Evolutionary conservation across 208 protist species (phyloP).

Genomic region (Leishmania guyanensis): DNA sequence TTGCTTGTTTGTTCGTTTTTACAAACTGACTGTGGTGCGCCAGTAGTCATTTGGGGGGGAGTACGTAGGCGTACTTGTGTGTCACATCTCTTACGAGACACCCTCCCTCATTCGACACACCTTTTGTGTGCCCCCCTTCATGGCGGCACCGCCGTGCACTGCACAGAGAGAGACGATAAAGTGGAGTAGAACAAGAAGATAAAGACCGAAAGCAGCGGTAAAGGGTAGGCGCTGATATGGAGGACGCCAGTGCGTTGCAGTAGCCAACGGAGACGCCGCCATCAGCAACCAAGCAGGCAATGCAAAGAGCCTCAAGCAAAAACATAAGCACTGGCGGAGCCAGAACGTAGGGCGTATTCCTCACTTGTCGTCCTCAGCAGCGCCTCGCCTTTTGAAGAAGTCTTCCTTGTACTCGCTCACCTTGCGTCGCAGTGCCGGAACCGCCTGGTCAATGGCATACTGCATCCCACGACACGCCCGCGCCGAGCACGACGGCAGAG

Average conservation of each 20-base stretch:
- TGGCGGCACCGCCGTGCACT: background rate
- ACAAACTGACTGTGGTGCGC: background rate
- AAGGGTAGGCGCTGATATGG: background rate
- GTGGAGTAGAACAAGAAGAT: background rate
- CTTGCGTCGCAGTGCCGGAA: constrained; percentile 45
- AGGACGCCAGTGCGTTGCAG: background rate
- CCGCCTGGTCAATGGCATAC: constrained; percentile 37
- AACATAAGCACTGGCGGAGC: background rate
- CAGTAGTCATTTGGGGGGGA: background rate
- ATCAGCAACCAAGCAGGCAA: background rate
- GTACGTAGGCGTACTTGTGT: background rate
- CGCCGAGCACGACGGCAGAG: constrained; percentile 46
- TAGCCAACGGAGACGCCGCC: background rate
- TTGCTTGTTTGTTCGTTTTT: background rate
- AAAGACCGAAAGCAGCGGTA: background rate
- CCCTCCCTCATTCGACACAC: no score
- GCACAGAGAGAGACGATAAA: background rate
- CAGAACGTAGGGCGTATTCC: background rate
- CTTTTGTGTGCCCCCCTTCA: no score
- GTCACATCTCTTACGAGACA: background rate
- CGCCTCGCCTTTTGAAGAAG: constrained; percentile 11
- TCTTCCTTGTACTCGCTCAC: constrained; percentile 51
- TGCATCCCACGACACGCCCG: constrained; percentile 39
- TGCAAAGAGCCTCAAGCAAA: background rate
- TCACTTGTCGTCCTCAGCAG: background rate